Evolutionary conservation across 352 stramenopile genomes (phyloP).

Genomic region (Phytophthora chlamydospora): DNA sequence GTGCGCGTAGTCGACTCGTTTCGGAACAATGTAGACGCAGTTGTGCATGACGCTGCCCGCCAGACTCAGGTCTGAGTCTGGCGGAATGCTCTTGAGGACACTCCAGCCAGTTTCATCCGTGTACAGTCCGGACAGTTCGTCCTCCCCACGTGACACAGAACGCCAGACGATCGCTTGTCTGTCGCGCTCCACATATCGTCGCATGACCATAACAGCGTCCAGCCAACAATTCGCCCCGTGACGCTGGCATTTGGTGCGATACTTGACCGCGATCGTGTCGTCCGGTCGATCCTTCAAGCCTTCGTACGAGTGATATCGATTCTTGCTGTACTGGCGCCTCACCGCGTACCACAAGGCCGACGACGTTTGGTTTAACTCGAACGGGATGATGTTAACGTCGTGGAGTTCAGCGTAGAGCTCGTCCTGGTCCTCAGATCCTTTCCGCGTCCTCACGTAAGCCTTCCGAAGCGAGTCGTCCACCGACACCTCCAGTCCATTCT

Average conservation of each 20-base stretch:
- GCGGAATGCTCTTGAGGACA: slow-evolving; percentile 49
- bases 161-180: slow-evolving; percentile 66
- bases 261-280: slow-evolving; percentile 55
- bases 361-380: slow-evolving; percentile 38
- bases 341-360: slow-evolving; percentile 46
- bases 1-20: slow-evolving; percentile 25
- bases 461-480: slow-evolving; percentile 52
- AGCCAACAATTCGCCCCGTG: slow-evolving; percentile 33
- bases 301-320: slow-evolving; percentile 40
- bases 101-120: slow-evolving; percentile 75
- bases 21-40: slow-evolving; percentile 50
- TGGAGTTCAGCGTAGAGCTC: slow-evolving; percentile 47
- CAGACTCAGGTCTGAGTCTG: slow-evolving; percentile 22
- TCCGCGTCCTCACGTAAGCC: slow-evolving; percentile 41
- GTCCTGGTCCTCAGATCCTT: slow-evolving; percentile 19
- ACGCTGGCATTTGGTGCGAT: slow-evolving; percentile 33
- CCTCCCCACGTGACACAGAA: slow-evolving; percentile 39
- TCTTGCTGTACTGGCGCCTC: slow-evolving; percentile 42
- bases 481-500: slow-evolving; percentile 49
- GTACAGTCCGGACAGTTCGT: slow-evolving; percentile 50
- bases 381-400: slow-evolving; percentile 52
- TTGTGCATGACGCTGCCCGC: slow-evolving; percentile 49
- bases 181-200: slow-evolving; percentile 45
- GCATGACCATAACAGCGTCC: slow-evolving; percentile 58
- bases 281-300: slow-evolving; percentile 19